Percentiles rank a stretch among this genome's conserved stretches.
phyloP scores from a whole-genome alignment of 2,329 filamentous ascomycete species.

The Microthyrium microscopicum region DNA sequence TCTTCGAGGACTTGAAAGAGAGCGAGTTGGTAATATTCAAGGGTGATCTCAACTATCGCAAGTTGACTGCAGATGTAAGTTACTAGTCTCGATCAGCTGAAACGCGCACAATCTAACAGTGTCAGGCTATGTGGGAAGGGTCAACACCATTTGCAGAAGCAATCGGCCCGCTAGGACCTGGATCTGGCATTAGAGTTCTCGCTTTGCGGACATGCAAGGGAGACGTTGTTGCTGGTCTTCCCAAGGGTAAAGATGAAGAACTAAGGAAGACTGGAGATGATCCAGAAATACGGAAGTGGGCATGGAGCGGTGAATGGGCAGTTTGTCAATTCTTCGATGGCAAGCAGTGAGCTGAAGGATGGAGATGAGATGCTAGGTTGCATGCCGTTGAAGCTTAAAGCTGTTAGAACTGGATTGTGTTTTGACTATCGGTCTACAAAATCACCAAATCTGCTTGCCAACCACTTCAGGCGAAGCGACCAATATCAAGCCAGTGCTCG shows the following conservation, averaged over 20 bases:
- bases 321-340: conserved; percentile 75
- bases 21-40: conserved; percentile 91
- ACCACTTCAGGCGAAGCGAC: no score
- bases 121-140: conserved; percentile 60
- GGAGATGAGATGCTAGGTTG: no score
- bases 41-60: conserved; percentile 92
- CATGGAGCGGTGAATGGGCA: conserved; percentile 92
- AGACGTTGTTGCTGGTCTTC: conserved; percentile 83
- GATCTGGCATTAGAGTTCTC: conserved; percentile 68
- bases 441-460: no score
- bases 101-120: neutral
- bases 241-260: conserved; percentile 66
- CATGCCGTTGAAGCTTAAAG: no score
- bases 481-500: no score
- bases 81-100: neutral
- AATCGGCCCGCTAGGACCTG: conserved; percentile 68
- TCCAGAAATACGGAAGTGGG: conserved; percentile 62
- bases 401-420: no score
- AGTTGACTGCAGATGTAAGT: conserved; percentile 73
- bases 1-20: conserved; percentile 62
- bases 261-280: conserved; percentile 58
- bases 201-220: conserved; percentile 91
- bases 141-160: conserved; percentile 74
- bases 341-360: no score
- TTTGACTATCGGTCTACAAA: no score